Conservation (phyloP, 306 rosid species). For the Sicyos baderoa region DNA sequence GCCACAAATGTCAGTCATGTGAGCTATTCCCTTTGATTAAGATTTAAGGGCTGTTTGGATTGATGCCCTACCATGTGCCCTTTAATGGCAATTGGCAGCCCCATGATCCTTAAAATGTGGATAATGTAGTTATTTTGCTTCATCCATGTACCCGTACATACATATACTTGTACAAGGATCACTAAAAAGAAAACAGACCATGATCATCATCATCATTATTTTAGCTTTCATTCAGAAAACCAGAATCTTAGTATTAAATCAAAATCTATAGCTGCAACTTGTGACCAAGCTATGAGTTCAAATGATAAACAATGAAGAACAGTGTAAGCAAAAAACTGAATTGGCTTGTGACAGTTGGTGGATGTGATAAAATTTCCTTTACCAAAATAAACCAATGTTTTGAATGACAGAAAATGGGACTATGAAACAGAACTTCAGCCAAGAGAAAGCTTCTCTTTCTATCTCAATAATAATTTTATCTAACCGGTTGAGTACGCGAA, state of each 20-base stretch:
- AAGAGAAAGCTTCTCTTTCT: constrained; percentile 8
- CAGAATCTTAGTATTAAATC: constrained; percentile 9
- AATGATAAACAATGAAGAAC: background rate
- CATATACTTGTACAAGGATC: background rate
- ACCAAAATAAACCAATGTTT: constrained; percentile 4
- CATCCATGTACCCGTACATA: background rate
- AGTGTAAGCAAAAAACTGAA: background rate
- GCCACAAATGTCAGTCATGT: constrained; percentile 10
- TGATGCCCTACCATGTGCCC: constrained; percentile 17
- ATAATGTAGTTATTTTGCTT: background rate
- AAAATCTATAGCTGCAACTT: background rate
- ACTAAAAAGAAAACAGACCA: background rate
- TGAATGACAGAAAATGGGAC: constrained; percentile 9
- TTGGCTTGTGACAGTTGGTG: background rate
- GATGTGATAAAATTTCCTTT: background rate
- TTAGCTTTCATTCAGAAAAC: background rate
- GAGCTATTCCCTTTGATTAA: background rate
- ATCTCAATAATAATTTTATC: background rate
- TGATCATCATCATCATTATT: background rate
- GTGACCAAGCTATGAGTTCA: background rate
- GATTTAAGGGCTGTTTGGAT: constrained; percentile 8
- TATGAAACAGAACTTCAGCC: constrained; percentile 14
- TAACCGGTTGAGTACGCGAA: background rate
- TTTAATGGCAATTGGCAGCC: constrained; percentile 11
- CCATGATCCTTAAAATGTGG: background rate